A percentile compares a stretch with the other conserved stretches of the same genome.
Conservation (phyloP, 495 filamentous ascomycete species). For the Rhypophila decipiens region DNA sequence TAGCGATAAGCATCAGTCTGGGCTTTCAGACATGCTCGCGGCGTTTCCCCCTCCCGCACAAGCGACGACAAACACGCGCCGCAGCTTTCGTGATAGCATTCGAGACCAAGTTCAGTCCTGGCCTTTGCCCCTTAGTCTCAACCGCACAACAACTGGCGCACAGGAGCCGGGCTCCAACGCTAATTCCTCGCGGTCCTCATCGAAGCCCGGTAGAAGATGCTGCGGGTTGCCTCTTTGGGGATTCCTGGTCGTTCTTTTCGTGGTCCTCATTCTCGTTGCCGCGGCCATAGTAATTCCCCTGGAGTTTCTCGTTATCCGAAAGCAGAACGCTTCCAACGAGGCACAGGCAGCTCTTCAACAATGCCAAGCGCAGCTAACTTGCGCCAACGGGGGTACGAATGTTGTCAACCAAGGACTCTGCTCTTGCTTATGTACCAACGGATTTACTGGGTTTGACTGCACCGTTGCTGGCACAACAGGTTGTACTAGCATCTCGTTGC, state of each 20-base stretch:
- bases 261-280: slow-evolving; percentile 69
- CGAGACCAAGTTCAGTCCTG: slow-evolving; percentile 31
- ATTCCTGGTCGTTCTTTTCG: slow-evolving; percentile 62
- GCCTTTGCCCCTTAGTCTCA: slow-evolving; percentile 29
- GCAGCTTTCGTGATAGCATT: slow-evolving; percentile 34
- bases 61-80: slow-evolving; percentile 39
- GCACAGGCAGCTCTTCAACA: slow-evolving; percentile 29
- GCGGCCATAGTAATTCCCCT: slow-evolving; percentile 84
- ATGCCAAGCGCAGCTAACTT: slow-evolving; percentile 52
- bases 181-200: slow-evolving; percentile 10
- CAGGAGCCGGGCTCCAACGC: slow-evolving; percentile 14
- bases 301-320: slow-evolving; percentile 68
- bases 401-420: slow-evolving; percentile 60
- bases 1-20: slow-evolving; percentile 47
- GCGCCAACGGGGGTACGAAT: slow-evolving; percentile 75
- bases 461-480: slow-evolving; percentile 51
- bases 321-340: slow-evolving; percentile 23
- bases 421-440: slow-evolving; percentile 80
- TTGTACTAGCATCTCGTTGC: slow-evolving; percentile 63
- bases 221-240: slow-evolving; percentile 83
- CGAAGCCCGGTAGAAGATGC: slow-evolving; percentile 31
- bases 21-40: slow-evolving; percentile 81
- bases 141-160: slow-evolving; percentile 25
- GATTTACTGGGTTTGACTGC: slow-evolving; percentile 77
- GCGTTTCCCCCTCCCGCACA: slow-evolving; percentile 82